Evolutionary conservation across 176 grass and related monocot genomes (phyloP).

Genomic region (Aegilops speltoides): DNA sequence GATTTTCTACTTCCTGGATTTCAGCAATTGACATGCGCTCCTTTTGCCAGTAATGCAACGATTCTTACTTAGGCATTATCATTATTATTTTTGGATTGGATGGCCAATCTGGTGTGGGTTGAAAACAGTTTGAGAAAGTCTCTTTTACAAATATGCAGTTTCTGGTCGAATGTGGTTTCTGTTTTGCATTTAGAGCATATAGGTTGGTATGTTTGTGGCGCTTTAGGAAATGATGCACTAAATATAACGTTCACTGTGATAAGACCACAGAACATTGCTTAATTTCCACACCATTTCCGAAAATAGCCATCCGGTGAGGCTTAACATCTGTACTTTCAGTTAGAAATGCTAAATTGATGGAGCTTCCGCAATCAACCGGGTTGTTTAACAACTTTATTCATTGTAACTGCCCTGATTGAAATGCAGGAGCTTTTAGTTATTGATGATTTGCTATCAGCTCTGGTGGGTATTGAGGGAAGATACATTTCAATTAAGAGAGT

Average conservation of each 20-base stretch:
- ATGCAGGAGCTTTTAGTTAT: slow-evolving; percentile 93
- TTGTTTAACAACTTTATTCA: not conserved
- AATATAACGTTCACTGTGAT: not conserved
- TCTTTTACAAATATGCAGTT: not conserved
- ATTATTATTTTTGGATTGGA: not conserved
- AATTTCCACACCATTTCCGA: not conserved
- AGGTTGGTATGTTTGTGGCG: not conserved
- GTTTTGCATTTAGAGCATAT: slow-evolving; percentile 3
- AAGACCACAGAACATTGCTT: not conserved
- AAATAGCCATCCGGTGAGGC: not conserved
- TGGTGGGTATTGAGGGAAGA: slow-evolving; percentile 88
- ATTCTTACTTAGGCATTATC: not conserved
- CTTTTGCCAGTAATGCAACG: not conserved
- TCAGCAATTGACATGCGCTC: not conserved
- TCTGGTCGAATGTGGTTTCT: not conserved
- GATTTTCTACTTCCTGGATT: not conserved
- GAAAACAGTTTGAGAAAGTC: not conserved
- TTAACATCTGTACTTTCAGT: slow-evolving; percentile 4
- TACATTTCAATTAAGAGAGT: slow-evolving; percentile 94
- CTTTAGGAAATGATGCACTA: slow-evolving; percentile 1
- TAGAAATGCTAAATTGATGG: slow-evolving; percentile 7
- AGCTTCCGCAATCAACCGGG: not conserved
- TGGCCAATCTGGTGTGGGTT: not conserved
- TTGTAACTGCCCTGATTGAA: slow-evolving; percentile 9
- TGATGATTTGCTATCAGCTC: slow-evolving; percentile 88